Evolutionary conservation across 2,329 filamentous ascomycete genomes (phyloP).

Genomic region (Aspergillus udagawae): DNA sequence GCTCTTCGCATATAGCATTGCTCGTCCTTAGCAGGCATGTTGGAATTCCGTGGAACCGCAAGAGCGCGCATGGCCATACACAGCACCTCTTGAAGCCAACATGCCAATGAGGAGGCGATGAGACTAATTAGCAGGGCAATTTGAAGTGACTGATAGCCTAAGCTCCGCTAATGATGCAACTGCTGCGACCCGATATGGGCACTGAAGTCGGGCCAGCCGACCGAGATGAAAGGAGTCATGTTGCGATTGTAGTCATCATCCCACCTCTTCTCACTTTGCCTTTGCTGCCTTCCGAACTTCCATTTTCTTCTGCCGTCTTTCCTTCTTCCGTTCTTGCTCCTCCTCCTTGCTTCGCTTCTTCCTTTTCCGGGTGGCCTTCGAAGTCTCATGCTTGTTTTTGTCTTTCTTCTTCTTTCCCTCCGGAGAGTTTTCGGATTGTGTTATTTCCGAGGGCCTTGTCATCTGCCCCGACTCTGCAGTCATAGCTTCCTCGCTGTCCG

Average conservation of each 20-base stretch:
- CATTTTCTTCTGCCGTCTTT: slow-evolving; percentile 38
- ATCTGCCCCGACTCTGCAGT: not conserved
- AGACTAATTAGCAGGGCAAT: not conserved
- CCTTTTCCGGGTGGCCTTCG: slow-evolving; percentile 18
- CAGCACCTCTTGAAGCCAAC: not conserved
- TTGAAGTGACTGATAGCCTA: not conserved
- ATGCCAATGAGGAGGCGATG: not conserved
- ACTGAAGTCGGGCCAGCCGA: slow-evolving; percentile 5
- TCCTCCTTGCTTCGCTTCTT: slow-evolving; percentile 26
- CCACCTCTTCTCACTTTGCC: slow-evolving; percentile 15
- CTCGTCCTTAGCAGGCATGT: not conserved
- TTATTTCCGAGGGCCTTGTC: slow-evolving; percentile 2
- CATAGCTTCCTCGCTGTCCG: slow-evolving; percentile 12
- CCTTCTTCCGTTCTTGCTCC: slow-evolving; percentile 23
- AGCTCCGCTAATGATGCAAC: not conserved
- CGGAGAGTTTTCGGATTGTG: slow-evolving; percentile 1
- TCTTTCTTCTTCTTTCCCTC: slow-evolving; percentile 12
- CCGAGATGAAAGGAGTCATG: not conserved
- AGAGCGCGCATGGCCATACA: not conserved
- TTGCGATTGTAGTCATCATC: not conserved
- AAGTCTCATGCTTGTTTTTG: slow-evolving; percentile 25
- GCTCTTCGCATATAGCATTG: not conserved
- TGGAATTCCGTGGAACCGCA: not conserved
- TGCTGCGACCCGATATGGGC: not conserved
- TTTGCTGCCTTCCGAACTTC: slow-evolving; percentile 33